These are phyloP conservation scores for Chrysoporthe puriensis DNA, from an alignment of 2,329 filamentous ascomycete genomes.

Conservation along the genomic window DNA sequence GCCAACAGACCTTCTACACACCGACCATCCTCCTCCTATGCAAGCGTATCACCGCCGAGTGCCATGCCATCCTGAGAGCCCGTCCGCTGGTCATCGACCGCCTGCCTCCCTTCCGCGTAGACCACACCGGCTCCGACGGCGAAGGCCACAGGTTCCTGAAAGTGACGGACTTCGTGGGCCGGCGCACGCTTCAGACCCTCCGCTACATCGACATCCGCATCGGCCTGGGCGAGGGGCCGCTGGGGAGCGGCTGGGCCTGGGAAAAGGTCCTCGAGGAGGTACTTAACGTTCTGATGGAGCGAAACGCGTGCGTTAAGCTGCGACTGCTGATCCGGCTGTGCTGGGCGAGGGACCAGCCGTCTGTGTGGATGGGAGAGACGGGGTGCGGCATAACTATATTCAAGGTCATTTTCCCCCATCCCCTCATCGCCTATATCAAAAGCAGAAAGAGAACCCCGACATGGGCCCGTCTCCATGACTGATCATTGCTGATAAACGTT, in stretches of 20 bases:
- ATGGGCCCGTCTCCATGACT: neutral
- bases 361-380: neutral
- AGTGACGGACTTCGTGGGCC: slow-evolving; percentile 37
- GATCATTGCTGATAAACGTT: neutral
- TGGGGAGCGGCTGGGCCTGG: slow-evolving; percentile 37
- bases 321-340: slow-evolving; percentile 39
- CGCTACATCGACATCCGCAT: slow-evolving; percentile 38
- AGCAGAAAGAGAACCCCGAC: neutral
- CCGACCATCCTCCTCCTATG: slow-evolving; percentile 42
- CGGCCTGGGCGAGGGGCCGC: slow-evolving; percentile 36
- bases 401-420: neutral
- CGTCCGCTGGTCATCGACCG: slow-evolving; percentile 39
- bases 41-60: slow-evolving; percentile 40
- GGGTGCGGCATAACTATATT: neutral
- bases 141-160: slow-evolving; percentile 32
- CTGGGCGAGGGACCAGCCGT: slow-evolving; percentile 18
- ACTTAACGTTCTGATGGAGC: slow-evolving; percentile 34
- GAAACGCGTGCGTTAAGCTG: slow-evolving; percentile 36
- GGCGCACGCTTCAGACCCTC: slow-evolving; percentile 39
- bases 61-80: slow-evolving; percentile 35
- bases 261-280: slow-evolving; percentile 34
- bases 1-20: slow-evolving; percentile 31
- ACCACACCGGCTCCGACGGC: slow-evolving; percentile 30
- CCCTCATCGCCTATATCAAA: neutral
- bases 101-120: slow-evolving; percentile 38